Base-by-base conservation (phyloP, 345 rosid genomes). In the Melaleuca alternifolia region DNA sequence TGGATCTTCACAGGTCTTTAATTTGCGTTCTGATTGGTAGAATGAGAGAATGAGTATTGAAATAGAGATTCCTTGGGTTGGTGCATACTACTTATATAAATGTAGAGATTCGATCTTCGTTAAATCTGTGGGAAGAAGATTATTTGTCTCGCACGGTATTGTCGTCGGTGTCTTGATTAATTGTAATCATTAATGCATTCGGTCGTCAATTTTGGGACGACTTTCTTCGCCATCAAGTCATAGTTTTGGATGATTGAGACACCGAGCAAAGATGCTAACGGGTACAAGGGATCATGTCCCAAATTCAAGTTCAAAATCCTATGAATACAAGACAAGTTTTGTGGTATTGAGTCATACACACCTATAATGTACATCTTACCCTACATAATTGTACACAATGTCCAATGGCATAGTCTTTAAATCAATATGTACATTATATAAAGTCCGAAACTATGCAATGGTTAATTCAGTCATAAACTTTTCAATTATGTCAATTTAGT, bases 401-500 rank as follows among this genome's bases (percentile, higher is more conserved):
- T 18, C 6, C 18, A n/a, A n/a, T n/a, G 18, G 6, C 53, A 51
- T 4, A 51, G 53, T 51, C 18, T 51, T 51, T 51, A 51, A 51
- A 13, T 6, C 53, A 51, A 51, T 51, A 51, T 51, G 15, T 51
- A 18, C 15, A 51, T 13, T 18, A 14, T 51, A 51, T 51, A 51
- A 51, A 51, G 16, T 51, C 6, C 0, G 18, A 14, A 62, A 28
- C 21, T 62, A 6, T 30, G 15, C 9, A 33, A 9, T 0, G 0
- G 1, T 1, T 4, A 28, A 61, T 61, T 62, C 11, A 30, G 24
- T 56, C 28, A n/a, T 24, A 56, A 56, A 23, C 2, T 24, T 10
- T 56, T 56, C 0, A 56, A 56, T 56, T 24, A 23, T 56, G 0
- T 0, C 3, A 56, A 56, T 56, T 10, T 56, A 56, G 12, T 56